Conservation (phyloP, 805 yeast species). For the Wickerhamomyces strasburgensis region DNA sequence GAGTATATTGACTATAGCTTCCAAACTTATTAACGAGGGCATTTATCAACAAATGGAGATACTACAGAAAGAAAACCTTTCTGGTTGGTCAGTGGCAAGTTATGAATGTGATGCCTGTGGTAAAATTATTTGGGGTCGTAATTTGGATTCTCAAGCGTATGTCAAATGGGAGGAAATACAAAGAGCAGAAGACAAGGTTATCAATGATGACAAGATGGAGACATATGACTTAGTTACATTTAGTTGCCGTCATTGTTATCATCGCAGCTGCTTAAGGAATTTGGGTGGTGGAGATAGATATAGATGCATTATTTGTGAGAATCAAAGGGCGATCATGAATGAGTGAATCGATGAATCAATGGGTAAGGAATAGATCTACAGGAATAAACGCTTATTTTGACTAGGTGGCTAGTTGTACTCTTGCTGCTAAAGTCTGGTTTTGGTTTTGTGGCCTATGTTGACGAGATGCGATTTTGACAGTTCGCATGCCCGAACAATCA, state of each 20-base stretch:
- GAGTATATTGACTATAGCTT: constrained; percentile 45
- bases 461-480: no score
- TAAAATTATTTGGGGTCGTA: constrained; percentile 64
- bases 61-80: constrained; percentile 36
- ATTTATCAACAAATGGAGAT: constrained; percentile 42
- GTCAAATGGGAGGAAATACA: constrained; percentile 52
- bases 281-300: constrained; percentile 34
- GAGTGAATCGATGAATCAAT: background rate
- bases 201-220: constrained; percentile 3
- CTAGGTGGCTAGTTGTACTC: no score
- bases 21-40: constrained; percentile 52
- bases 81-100: constrained; percentile 61
- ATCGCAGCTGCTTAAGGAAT: constrained; percentile 47
- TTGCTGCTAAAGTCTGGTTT: background rate
- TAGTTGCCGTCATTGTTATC: constrained; percentile 65
- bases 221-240: constrained; percentile 42
- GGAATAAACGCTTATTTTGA: no score
- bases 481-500: no score
- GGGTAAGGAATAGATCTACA: no score
- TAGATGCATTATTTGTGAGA: constrained; percentile 39
- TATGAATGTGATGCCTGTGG: constrained; percentile 76
- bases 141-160: constrained; percentile 43
- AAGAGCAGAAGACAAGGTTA: constrained; percentile 27
- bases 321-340: no score
- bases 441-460: no score